Evolutionary conservation across 2,329 filamentous ascomycete genomes (phyloP).

Genomic region (Ascosphaera apis): DNA sequence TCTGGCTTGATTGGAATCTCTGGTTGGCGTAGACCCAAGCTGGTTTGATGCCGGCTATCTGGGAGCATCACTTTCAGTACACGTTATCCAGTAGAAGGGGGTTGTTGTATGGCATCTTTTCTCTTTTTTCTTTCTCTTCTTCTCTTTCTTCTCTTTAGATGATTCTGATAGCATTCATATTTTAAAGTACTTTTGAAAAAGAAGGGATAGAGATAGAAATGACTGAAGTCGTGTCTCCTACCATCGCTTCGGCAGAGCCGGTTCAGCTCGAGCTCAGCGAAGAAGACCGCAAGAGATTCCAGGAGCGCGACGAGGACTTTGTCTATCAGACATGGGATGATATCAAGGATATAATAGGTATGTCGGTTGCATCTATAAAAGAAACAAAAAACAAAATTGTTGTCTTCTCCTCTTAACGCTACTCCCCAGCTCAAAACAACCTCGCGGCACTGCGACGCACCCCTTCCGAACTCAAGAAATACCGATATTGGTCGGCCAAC

Average conservation of each 20-base stretch:
- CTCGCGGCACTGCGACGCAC: slow-evolving; percentile 34
- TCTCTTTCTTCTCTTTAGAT: too few species aligned
- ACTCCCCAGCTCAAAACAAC: slow-evolving; percentile 22
- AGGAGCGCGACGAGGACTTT: slow-evolving; percentile 30
- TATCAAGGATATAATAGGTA: slow-evolving; percentile 29
- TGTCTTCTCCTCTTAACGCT: background rate
- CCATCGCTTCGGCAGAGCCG: background rate
- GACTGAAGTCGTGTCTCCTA: background rate
- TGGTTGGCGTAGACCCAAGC: too few species aligned
- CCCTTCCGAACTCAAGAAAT: slow-evolving; percentile 34
- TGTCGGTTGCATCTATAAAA: too few species aligned
- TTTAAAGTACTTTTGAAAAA: background rate
- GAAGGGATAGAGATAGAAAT: background rate
- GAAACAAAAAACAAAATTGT: slow-evolving; percentile 1
- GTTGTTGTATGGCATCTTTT: too few species aligned
- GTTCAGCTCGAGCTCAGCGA: slow-evolving; percentile 23
- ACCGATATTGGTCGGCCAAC: slow-evolving; percentile 33
- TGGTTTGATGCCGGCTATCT: too few species aligned
- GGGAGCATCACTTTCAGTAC: too few species aligned
- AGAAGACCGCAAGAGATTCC: slow-evolving; percentile 25
- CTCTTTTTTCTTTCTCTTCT: too few species aligned
- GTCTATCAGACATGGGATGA: slow-evolving; percentile 29
- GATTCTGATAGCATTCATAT: background rate
- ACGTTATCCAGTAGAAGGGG: too few species aligned
- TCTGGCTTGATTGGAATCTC: too few species aligned